Base-by-base conservation (phyloP, 2,329 filamentous ascomycete species). In the Hypoxylon sp. region DNA sequence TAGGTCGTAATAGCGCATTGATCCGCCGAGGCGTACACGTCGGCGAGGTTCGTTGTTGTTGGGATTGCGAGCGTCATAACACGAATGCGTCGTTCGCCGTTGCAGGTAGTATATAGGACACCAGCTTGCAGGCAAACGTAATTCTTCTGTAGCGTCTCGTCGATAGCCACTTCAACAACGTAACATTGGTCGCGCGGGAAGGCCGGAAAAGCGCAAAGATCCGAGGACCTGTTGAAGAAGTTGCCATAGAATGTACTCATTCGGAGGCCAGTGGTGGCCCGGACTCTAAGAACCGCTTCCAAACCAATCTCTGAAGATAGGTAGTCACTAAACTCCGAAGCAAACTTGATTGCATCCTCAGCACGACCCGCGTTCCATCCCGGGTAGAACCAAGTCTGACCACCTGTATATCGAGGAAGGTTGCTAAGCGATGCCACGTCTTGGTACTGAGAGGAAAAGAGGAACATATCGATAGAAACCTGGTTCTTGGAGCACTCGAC, bases 181-280 rank as follows among this genome's bases (percentile, higher is more conserved):
- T 98, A 98, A 70, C 93, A 94, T 80, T 99, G 96, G 77, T 99
- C 96, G 78, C 96, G 91, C 33, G 96, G 96, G 85, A 99, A 98
- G 0, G 96, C 94, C 1, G 96, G 96, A 86, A 99, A 99, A 11
- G 96, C 96, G 80, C 96, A 98, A 33, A 99, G 89, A 82, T 99
- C 96, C 14, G 94, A 98, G 79, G 94, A 97, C 74, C 96, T 89
- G 84, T 98, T 99, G 87, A 99, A 99, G 83, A 99, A 99, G 84
- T 99, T 99, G 73, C 96, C 96, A 81, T 98, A 99, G 83, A 99
- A 99, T 1, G 95, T 94, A 83, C 91, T 97, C 92, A 98, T 98
- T 59, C 96, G 90, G 65, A 99, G 83, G 57, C 96, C 96, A 24
- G 94, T 98, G 1, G 94, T 98, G 17, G 96, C 96, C 72, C 96